phyloP scores from a whole-genome alignment of 768 basidiomycete genomes.

The Xanthoconium purpureum region DNA sequence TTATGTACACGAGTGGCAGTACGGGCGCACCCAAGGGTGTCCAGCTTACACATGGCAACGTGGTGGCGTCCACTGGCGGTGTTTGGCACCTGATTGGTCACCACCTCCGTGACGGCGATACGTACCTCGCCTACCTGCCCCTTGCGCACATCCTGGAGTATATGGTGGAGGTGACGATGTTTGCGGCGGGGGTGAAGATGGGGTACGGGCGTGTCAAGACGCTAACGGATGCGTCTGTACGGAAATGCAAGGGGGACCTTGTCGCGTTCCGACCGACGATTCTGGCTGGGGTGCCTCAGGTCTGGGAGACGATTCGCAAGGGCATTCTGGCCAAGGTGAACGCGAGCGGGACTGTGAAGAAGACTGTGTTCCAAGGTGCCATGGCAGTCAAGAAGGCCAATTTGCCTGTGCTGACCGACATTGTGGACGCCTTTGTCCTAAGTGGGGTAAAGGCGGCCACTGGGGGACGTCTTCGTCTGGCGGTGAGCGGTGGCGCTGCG shows the following conservation, averaged over 20 bases:
- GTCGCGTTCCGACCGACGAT: slow-evolving; percentile 79
- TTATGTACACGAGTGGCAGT: slow-evolving; percentile 87
- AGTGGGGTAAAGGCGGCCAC: slow-evolving; percentile 77
- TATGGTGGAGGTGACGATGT: slow-evolving; percentile 78
- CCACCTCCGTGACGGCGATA: slow-evolving; percentile 35
- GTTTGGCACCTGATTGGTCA: slow-evolving; percentile 65
- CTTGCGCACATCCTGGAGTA: slow-evolving; percentile 96
- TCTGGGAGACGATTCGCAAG: slow-evolving; percentile 97
- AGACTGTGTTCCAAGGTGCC: slow-evolving; percentile 76
- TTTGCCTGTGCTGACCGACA: slow-evolving; percentile 57
- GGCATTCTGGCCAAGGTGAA: slow-evolving; percentile 85
- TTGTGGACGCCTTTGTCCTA: slow-evolving; percentile 78
- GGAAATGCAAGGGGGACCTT: slow-evolving; percentile 87
- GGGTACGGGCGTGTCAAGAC: slow-evolving; percentile 97
- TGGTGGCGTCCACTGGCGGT: slow-evolving; percentile 85
- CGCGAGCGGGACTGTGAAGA: slow-evolving; percentile 60
- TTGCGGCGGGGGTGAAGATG: slow-evolving; percentile 73
- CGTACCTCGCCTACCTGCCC: slow-evolving; percentile 87
- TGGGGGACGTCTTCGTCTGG: slow-evolving; percentile 80
- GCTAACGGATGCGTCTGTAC: slow-evolving; percentile 89
- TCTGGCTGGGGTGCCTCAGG: slow-evolving; percentile 92
- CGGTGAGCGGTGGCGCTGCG: slow-evolving; percentile 83
- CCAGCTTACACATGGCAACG: slow-evolving; percentile 80
- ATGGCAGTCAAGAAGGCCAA: slow-evolving; percentile 69
- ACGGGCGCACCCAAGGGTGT: slow-evolving; percentile 97